These are phyloP conservation scores for Byssoonygena ceratinophila DNA, from an alignment of 2,329 filamentous ascomycete genomes.

Conservation along the genomic window DNA sequence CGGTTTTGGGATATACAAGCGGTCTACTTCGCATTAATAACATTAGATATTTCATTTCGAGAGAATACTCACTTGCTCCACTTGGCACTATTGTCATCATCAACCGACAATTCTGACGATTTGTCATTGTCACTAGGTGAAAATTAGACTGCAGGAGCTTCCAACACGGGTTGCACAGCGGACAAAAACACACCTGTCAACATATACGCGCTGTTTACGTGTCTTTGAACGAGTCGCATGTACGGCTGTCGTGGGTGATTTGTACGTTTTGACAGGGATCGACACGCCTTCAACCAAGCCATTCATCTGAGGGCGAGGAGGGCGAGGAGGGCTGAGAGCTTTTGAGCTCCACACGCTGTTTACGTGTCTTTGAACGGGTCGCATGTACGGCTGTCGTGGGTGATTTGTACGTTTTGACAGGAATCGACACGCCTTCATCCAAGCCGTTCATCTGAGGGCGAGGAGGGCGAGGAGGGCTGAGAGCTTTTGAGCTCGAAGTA, in stretches of 20 bases:
- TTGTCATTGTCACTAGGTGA: constrained; percentile 9
- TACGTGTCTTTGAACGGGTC: constrained; percentile 26
- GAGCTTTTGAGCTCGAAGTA: not conserved
- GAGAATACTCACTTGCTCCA: constrained; percentile 13
- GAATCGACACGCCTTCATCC: constrained; percentile 20
- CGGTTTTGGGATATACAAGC: constrained; percentile 36
- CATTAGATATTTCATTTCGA: not conserved
- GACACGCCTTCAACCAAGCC: constrained; percentile 14
- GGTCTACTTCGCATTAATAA: constrained; percentile 22
- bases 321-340: not conserved
- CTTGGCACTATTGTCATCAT: not conserved
- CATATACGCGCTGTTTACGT: constrained; percentile 11
- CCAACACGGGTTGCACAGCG: not conserved
- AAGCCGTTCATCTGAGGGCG: constrained; percentile 12
- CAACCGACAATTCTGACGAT: constrained; percentile 1
- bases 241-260: not conserved
- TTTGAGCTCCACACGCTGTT: constrained; percentile 5
- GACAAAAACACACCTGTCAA: constrained; percentile 12
- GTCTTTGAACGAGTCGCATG: constrained; percentile 27
- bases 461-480: not conserved
- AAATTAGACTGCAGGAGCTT: not conserved
- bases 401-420: constrained; percentile 23
- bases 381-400: constrained; percentile 14
- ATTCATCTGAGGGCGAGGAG: constrained; percentile 12
- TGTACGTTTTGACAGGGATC: constrained; percentile 26